Conservation (phyloP, 1,284 basidiomycete species). For the Tilletia horrida region DNA sequence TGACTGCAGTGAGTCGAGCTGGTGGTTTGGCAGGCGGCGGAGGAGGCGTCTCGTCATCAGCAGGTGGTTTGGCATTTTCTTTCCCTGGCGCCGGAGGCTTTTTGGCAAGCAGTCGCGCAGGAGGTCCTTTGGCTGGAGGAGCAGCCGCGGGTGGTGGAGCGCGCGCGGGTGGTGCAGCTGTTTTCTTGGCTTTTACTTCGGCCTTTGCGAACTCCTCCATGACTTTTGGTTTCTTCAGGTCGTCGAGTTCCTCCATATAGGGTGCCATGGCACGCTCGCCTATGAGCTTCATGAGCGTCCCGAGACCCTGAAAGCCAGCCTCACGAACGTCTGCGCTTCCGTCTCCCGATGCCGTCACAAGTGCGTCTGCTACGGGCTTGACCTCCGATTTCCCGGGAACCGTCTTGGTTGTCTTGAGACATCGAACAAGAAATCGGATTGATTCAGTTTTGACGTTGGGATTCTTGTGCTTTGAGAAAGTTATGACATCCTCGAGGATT, state of each 20-base stretch:
- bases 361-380: slow-evolving; percentile 76
- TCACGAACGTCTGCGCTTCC: slow-evolving; percentile 84
- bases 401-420: slow-evolving; percentile 65
- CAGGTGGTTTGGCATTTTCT: slow-evolving; percentile 4
- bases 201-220: slow-evolving; percentile 69
- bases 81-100: slow-evolving; percentile 5
- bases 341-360: slow-evolving; percentile 78
- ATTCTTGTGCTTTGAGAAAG: slow-evolving; percentile 82
- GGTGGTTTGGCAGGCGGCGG: slow-evolving; percentile 22
- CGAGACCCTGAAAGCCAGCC: slow-evolving; percentile 81
- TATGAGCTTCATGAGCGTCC: slow-evolving; percentile 92
- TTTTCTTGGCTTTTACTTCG: slow-evolving; percentile 43
- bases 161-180: slow-evolving; percentile 1
- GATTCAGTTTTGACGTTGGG: slow-evolving; percentile 95
- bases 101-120: slow-evolving; percentile 11
- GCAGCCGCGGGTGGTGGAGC: slow-evolving; percentile 22
- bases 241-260: slow-evolving; percentile 79
- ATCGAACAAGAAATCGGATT: slow-evolving; percentile 80
- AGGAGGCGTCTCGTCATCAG: slow-evolving; percentile 11
- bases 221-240: slow-evolving; percentile 86
- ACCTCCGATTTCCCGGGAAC: slow-evolving; percentile 73
- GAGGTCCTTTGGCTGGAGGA: slow-evolving; percentile 3
- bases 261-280: slow-evolving; percentile 89
- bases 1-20: neutral
- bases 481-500: slow-evolving; percentile 76